These are phyloP conservation scores for Exophiala sp. DNA, from an alignment of 2,329 filamentous ascomycete genomes.

Conservation along the genomic window DNA sequence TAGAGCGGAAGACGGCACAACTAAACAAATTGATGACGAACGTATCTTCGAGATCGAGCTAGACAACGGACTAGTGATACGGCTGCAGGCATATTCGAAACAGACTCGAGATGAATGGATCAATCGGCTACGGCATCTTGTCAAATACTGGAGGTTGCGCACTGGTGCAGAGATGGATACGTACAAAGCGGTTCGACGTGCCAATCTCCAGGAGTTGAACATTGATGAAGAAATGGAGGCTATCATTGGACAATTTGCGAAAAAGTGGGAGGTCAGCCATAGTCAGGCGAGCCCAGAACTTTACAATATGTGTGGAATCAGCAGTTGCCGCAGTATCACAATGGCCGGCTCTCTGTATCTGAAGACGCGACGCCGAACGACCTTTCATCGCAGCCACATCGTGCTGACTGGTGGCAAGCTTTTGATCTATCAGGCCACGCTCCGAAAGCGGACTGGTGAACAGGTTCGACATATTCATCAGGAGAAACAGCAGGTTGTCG, in stretches of 20 bases:
- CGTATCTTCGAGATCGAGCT: constrained; percentile 61
- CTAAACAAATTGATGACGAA: constrained; percentile 53
- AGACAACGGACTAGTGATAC: constrained; percentile 59
- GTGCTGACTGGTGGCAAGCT: constrained; percentile 60
- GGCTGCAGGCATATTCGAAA: constrained; percentile 58
- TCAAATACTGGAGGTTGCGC: constrained; percentile 61
- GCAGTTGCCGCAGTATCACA: constrained; percentile 59
- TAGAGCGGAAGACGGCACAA: constrained; percentile 51
- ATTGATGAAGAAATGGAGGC: constrained; percentile 66
- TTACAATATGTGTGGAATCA: constrained; percentile 67
- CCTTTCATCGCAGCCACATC: constrained; percentile 60
- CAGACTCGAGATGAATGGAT: constrained; percentile 61
- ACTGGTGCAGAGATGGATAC: constrained; percentile 54
- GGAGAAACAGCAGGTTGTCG: constrained; percentile 56
- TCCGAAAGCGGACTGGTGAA: constrained; percentile 54
- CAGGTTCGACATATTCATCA: constrained; percentile 60
- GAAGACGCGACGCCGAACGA: constrained; percentile 60
- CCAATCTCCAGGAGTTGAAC: constrained; percentile 57
- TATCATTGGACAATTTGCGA: constrained; percentile 61
- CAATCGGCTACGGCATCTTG: constrained; percentile 52
- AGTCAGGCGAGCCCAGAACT: constrained; percentile 60
- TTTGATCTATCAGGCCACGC: constrained; percentile 59
- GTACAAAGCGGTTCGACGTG: constrained; percentile 54
- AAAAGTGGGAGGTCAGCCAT: constrained; percentile 65
- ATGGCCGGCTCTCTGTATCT: constrained; percentile 62